Conservation (phyloP, 148 eudicot genomes). For the Rhododendron vialii region DNA sequence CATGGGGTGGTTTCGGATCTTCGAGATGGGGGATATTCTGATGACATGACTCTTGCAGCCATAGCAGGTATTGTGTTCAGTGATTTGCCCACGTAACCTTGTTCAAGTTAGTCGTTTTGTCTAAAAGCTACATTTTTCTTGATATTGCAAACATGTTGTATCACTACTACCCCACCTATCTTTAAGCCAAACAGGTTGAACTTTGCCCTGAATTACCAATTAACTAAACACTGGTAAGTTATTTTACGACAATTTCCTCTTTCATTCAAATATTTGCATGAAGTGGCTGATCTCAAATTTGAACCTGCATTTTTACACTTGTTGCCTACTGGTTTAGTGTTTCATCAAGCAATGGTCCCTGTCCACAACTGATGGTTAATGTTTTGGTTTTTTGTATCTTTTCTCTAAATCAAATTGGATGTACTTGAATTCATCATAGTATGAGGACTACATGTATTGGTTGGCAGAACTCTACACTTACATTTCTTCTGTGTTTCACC, state of each 20-base stretch:
- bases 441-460: not conserved
- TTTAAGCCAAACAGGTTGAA: not conserved
- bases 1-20: conserved; percentile 85
- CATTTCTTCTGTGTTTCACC: conserved; percentile 2
- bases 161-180: not conserved
- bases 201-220: not conserved
- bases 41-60: conserved; percentile 99
- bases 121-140: not conserved
- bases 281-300: not conserved
- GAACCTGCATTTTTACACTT: not conserved
- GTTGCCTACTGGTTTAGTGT: not conserved
- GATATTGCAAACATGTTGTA: not conserved
- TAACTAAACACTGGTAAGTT: too few species aligned
- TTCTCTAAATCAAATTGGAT: not conserved
- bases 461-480: not conserved
- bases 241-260: not conserved
- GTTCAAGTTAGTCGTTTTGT: not conserved
- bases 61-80: conserved; percentile 55
- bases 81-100: conserved; percentile 5
- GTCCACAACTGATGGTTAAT: not conserved
- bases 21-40: conserved; percentile 96
- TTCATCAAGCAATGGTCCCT: not conserved
- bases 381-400: not conserved
- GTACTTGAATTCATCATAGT: not conserved
- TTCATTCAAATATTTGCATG: not conserved